Evolutionary conservation across 257 asterid species (phyloP).

Genomic region (Linaria vulgaris): DNA sequence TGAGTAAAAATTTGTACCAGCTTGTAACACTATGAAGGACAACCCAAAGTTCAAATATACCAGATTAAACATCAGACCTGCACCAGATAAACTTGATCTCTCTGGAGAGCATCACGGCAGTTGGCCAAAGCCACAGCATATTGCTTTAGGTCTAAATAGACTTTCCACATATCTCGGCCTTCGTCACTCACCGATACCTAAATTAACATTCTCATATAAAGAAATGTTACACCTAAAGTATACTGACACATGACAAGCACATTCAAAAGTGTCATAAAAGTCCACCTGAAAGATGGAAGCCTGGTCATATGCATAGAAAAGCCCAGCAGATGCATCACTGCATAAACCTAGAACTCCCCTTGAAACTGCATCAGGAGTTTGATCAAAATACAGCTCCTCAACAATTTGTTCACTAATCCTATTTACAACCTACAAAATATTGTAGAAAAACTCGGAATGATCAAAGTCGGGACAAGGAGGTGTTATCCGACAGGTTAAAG

Average conservation of each 20-base stretch:
- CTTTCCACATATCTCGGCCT: slow-evolving; percentile 99
- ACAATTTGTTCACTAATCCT: slow-evolving; percentile 92
- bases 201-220: slow-evolving; percentile 26
- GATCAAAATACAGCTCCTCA: slow-evolving; percentile 87
- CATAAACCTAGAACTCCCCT: slow-evolving; percentile 87
- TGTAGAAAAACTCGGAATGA: slow-evolving; percentile 14
- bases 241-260: slow-evolving; percentile 22
- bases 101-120: slow-evolving; percentile 88
- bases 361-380: slow-evolving; percentile 76
- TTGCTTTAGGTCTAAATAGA: slow-evolving; percentile 81
- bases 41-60: slow-evolving; percentile 15
- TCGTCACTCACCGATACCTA: slow-evolving; percentile 96
- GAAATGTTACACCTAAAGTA: slow-evolving; percentile 12
- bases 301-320: slow-evolving; percentile 93
- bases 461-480: slow-evolving; percentile 13
- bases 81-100: slow-evolving; percentile 93
- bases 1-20: slow-evolving; percentile 11
- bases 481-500: not conserved
- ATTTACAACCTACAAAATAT: slow-evolving; percentile 73
- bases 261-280: slow-evolving; percentile 22
- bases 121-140: slow-evolving; percentile 91
- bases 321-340: slow-evolving; percentile 98
- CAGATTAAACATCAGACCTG: slow-evolving; percentile 58
- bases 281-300: slow-evolving; percentile 89
- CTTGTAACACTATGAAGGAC: slow-evolving; percentile 8